Conservation (phyloP, 306 rosid genomes). For the Cucumis cinereus region DNA sequence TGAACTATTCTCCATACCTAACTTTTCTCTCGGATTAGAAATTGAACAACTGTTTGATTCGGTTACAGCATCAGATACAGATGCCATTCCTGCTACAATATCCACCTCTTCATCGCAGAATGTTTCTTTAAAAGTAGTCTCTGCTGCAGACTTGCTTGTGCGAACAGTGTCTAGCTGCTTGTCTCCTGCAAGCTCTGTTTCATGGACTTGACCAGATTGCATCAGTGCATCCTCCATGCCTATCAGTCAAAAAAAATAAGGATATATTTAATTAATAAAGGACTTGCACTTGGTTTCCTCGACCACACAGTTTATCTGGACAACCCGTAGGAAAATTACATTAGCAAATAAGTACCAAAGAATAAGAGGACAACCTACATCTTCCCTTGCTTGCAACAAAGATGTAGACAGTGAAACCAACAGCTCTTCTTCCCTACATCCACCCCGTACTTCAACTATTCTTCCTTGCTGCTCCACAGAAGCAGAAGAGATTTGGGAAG, state of each 20-base stretch:
- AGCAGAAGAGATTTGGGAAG: constrained; percentile 17
- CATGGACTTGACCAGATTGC: constrained; percentile 25
- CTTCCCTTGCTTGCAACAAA: constrained; percentile 46
- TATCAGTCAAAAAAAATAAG: constrained; percentile 77
- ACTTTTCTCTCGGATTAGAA: constrained; percentile 19
- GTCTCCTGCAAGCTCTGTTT: constrained; percentile 29
- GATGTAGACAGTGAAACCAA: constrained; percentile 9
- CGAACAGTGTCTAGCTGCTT: constrained; percentile 20
- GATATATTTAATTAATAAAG: constrained; percentile 47
- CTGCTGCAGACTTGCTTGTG: constrained; percentile 21
- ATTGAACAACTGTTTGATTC: background rate
- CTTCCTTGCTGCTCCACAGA: constrained; percentile 16
- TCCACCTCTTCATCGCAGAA: constrained; percentile 23
- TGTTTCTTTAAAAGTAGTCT: constrained; percentile 17
- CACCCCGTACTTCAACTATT: constrained; percentile 18
- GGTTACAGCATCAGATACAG: constrained; percentile 21
- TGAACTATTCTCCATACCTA: constrained; percentile 18
- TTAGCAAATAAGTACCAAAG: constrained; percentile 18
- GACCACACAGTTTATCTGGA: constrained; percentile 16
- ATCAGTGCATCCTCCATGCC: constrained; percentile 66
- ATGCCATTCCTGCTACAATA: constrained; percentile 21
- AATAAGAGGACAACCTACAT: constrained; percentile 87
- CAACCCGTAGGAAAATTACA: background rate
- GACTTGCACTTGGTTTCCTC: constrained; percentile 23
- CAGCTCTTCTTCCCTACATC: constrained; percentile 12